A percentile compares a stretch with the other conserved stretches of the same genome.
phyloP scores from a whole-genome alignment of 2,329 filamentous ascomycete genomes.

The Alternaria solani region DNA sequence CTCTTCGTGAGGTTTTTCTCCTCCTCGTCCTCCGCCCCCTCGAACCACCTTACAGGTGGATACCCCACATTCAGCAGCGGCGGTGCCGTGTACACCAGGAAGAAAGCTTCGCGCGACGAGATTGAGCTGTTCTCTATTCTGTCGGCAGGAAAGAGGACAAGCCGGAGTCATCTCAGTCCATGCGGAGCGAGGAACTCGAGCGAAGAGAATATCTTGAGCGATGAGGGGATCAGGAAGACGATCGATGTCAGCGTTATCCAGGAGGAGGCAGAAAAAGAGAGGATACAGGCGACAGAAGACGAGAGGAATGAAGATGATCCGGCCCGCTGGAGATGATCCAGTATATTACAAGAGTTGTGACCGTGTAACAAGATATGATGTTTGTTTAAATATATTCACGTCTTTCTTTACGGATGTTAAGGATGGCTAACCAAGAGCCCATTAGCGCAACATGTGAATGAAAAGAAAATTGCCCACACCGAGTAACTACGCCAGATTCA shows the following conservation, averaged over 20 bases:
- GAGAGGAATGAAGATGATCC: not conserved
- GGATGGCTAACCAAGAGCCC: no score
- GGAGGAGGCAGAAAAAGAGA: not conserved
- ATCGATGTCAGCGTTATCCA: not conserved
- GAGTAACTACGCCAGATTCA: no score
- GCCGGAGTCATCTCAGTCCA: not conserved
- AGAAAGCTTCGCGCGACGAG: not conserved
- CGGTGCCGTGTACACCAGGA: not conserved
- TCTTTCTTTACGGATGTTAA: no score
- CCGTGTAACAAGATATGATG: no score
- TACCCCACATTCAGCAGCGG: not conserved
- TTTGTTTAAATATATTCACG: no score
- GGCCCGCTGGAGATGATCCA: no score
- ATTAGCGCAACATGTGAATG: no score
- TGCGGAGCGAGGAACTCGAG: not conserved
- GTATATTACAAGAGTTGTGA: no score
- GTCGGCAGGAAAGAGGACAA: not conserved
- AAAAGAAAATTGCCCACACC: no score
- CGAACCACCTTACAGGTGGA: no score
- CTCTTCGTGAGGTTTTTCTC: no score
- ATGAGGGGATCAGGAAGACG: not conserved
- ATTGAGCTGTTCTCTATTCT: not conserved
- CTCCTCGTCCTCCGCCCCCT: no score
- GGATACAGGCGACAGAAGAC: rapidly evolving
- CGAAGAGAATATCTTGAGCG: not conserved